A percentile compares a stretch with the other conserved stretches of the same genome.
Conservation (phyloP, 2,329 filamentous ascomycete species). For the Cercospora berteroae region DNA sequence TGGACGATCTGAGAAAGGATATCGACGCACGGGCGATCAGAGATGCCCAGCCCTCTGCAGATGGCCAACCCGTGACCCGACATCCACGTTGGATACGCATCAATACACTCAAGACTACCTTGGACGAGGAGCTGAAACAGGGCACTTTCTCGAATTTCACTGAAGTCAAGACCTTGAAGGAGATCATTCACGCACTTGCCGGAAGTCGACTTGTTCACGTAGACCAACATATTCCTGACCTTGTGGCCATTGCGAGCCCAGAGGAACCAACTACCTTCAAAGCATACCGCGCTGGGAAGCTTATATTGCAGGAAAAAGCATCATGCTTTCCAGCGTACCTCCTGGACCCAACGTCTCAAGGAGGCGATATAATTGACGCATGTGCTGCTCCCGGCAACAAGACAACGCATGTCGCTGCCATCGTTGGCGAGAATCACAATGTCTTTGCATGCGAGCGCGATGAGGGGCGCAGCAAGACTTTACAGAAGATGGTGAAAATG, state of each 20-base stretch:
- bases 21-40: conserved; percentile 49
- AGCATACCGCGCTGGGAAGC: conserved; percentile 71
- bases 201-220: conserved; percentile 59
- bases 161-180: conserved; percentile 58
- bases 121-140: conserved; percentile 68
- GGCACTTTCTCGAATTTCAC: conserved; percentile 66
- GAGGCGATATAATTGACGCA: conserved; percentile 79
- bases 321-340: conserved; percentile 95
- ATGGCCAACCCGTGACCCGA: conserved; percentile 39
- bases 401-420: conserved; percentile 62
- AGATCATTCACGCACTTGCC: conserved; percentile 41
- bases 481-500: conserved; percentile 79
- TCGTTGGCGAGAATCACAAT: background rate
- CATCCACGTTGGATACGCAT: conserved; percentile 92
- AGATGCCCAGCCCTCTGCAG: conserved; percentile 32
- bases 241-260: conserved; percentile 71
- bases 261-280: conserved; percentile 69
- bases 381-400: conserved; percentile 97
- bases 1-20: conserved; percentile 63
- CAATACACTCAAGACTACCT: conserved; percentile 71
- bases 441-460: conserved; percentile 84
- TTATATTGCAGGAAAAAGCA: conserved; percentile 94
- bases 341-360: conserved; percentile 57
- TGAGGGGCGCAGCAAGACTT: conserved; percentile 64
- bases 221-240: conserved; percentile 78